Conservation (phyloP, 768 basidiomycete species). For the Mycena chlorophos region DNA sequence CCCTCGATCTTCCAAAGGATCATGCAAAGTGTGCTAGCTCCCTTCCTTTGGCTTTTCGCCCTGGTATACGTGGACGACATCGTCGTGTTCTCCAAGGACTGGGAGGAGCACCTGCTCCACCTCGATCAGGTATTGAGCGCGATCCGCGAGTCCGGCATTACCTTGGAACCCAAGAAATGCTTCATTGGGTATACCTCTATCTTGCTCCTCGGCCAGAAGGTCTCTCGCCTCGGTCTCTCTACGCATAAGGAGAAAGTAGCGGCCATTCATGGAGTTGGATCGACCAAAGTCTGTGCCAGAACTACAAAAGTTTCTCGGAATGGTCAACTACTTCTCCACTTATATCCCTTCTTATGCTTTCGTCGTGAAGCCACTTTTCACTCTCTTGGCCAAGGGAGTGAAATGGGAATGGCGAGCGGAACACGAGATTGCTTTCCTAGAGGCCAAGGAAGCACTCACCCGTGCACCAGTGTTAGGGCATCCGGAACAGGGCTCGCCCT, state of each 20-base stretch:
- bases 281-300: constrained; percentile 16
- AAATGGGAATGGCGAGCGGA: constrained; percentile 25
- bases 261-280: constrained; percentile 18
- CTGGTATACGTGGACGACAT: too few relatives aligned
- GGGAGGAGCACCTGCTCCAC: constrained; percentile 23
- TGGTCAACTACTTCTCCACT: constrained; percentile 29
- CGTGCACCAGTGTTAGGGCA: constrained; percentile 26
- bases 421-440: constrained; percentile 23
- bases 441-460: constrained; percentile 21
- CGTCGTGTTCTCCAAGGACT: constrained; percentile 16
- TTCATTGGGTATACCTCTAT: constrained; percentile 28
- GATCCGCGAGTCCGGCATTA: constrained; percentile 20
- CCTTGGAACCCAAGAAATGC: constrained; percentile 28
- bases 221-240: too few relatives aligned
- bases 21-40: constrained; percentile 1
- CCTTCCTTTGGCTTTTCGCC: constrained; percentile 1
- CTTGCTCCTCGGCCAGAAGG: constrained; percentile 27
- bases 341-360: constrained; percentile 31
- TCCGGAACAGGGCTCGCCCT: constrained; percentile 19
- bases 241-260: too few relatives aligned
- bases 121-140: constrained; percentile 21
- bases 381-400: constrained; percentile 24
- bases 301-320: constrained; percentile 29
- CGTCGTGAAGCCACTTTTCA: constrained; percentile 28
- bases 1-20: constrained; percentile 11